These are phyloP conservation scores for Salvia miltiorrhiza DNA, from an alignment of 257 asterid species.

Conservation along the genomic window DNA sequence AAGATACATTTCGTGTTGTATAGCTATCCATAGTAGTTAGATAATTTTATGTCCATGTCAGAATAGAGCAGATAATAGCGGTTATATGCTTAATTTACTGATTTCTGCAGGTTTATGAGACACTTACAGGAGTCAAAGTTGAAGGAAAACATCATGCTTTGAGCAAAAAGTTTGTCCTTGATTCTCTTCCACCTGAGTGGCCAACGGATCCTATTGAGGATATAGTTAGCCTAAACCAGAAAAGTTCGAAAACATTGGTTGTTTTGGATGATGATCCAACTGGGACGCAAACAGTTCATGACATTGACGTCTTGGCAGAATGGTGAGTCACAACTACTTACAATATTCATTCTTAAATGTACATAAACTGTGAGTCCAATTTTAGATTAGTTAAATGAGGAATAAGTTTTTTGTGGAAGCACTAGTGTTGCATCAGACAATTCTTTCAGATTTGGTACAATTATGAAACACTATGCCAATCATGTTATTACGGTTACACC, in stretches of 20 bases:
- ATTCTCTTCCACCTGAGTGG: conserved; percentile 92
- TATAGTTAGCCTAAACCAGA: conserved; percentile 54
- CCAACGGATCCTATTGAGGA: conserved; percentile 62
- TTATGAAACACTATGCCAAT: too few relatives aligned
- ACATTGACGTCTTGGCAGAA: conserved; percentile 87
- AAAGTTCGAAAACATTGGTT: conserved; percentile 65
- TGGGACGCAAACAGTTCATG: conserved; percentile 99
- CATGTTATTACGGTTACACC: too few relatives aligned
- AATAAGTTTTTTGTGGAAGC: conserved; percentile 4
- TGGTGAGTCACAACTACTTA: conserved; percentile 54
- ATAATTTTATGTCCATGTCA: conserved; percentile 11
- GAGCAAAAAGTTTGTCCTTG: conserved; percentile 59
- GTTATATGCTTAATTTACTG: conserved; percentile 21
- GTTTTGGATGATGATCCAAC: conserved; percentile 99
- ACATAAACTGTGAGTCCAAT: not conserved
- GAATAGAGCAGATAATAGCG: conserved; percentile 3
- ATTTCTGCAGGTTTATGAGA: conserved; percentile 78
- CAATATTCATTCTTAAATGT: conserved; percentile 4
- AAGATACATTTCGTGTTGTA: not conserved
- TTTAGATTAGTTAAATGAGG: not conserved
- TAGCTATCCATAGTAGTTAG: not conserved
- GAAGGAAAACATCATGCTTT: conserved; percentile 69
- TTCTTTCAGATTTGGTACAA: too few relatives aligned
- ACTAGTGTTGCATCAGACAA: not conserved
- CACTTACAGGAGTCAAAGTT: conserved; percentile 87